These are phyloP conservation scores for Monilinia laxa DNA, from an alignment of 2,329 filamentous ascomycete genomes.

Conservation along the genomic window DNA sequence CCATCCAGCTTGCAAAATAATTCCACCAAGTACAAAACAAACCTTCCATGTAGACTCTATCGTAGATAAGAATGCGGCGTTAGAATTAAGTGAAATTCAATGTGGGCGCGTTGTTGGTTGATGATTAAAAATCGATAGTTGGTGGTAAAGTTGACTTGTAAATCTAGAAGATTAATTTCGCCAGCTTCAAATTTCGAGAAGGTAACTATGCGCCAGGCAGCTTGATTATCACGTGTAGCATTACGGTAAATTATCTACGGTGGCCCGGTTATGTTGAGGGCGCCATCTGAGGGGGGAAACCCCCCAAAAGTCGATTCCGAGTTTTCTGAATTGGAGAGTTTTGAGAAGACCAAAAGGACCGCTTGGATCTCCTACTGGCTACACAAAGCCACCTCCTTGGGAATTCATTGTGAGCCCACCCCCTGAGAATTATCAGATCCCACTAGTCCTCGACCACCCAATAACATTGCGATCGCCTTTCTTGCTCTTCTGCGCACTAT, in stretches of 20 bases:
- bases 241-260: background rate
- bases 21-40: background rate
- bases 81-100: background rate
- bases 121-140: background rate
- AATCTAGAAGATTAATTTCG: slow-evolving; percentile 1
- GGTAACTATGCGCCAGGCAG: background rate
- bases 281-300: background rate
- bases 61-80: background rate
- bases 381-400: background rate
- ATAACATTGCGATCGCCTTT: no score
- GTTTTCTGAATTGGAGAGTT: background rate
- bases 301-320: background rate
- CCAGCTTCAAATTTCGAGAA: background rate
- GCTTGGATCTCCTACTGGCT: background rate
- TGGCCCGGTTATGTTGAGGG: background rate
- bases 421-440: no score
- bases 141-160: background rate
- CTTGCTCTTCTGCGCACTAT: no score
- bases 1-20: background rate
- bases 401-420: background rate
- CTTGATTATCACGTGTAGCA: background rate
- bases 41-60: background rate
- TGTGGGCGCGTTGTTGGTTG: background rate
- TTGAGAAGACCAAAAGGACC: background rate
- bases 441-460: no score